Percentiles rank a stretch among this genome's conserved stretches.
These are phyloP conservation scores for Clarireedia monteithiana DNA, from an alignment of 2,329 filamentous ascomycete species.

Conservation along the genomic window DNA sequence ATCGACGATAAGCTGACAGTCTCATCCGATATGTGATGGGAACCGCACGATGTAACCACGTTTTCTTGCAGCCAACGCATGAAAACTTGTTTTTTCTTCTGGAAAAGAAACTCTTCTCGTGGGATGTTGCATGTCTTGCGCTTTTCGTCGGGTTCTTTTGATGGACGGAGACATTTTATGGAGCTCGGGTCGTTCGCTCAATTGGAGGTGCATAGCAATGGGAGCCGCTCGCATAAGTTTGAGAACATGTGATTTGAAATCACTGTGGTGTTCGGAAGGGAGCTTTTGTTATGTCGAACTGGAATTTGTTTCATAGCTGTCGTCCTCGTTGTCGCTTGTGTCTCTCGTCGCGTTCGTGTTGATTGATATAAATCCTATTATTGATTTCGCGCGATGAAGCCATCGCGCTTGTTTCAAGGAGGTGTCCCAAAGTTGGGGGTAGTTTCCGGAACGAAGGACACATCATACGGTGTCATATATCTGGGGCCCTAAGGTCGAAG, in stretches of 20 bases:
- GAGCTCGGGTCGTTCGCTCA: background rate
- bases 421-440: no score
- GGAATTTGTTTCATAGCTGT: no score
- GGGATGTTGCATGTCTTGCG: background rate
- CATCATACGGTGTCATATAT: no score
- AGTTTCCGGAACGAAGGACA: no score
- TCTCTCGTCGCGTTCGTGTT: background rate
- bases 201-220: background rate
- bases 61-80: background rate
- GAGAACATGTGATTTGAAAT: background rate
- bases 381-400: no score
- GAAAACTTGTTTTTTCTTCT: background rate
- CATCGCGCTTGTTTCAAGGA: no score
- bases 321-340: background rate
- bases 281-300: background rate
- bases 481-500: no score
- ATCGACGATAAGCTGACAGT: background rate
- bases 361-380: no score
- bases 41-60: background rate
- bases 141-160: background rate
- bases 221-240: background rate
- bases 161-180: background rate
- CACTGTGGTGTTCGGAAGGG: background rate
- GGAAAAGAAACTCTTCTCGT: background rate
- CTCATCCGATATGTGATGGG: background rate